Conservation (phyloP, 768 basidiomycete genomes). For the Crucibulum laeve region DNA sequence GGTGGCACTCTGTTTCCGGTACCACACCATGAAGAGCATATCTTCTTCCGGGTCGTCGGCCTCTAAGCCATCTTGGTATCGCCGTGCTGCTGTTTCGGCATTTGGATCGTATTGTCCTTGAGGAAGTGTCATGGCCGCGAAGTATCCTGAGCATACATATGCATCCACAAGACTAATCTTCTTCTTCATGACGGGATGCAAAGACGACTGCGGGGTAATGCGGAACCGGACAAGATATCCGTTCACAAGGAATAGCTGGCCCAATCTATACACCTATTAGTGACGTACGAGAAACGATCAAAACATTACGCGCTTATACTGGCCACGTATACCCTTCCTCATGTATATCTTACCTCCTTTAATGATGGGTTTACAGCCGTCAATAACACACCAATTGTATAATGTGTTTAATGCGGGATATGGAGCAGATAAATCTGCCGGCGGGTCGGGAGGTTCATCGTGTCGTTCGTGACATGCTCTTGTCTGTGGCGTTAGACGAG, state of each 20-base stretch:
- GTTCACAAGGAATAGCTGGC: slow-evolving; percentile 68
- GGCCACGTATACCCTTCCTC: slow-evolving; percentile 64
- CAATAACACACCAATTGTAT: slow-evolving; percentile 86
- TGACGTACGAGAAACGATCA: background rate
- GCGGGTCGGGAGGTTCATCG: slow-evolving; percentile 44
- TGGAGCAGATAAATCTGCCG: slow-evolving; percentile 46
- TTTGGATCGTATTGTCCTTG: slow-evolving; percentile 60
- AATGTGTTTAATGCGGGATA: slow-evolving; percentile 57
- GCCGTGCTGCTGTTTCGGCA: slow-evolving; percentile 49
- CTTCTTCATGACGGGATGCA: slow-evolving; percentile 53
- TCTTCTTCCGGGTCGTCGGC: slow-evolving; percentile 86
- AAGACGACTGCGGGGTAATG: slow-evolving; percentile 49
- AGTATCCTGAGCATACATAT: slow-evolving; percentile 84
- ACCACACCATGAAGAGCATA: slow-evolving; percentile 80
- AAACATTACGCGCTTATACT: slow-evolving; percentile 62
- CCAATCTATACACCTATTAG: slow-evolving; percentile 38
- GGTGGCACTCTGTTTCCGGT: slow-evolving; percentile 33
- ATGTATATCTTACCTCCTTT: slow-evolving; percentile 72
- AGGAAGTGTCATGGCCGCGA: slow-evolving; percentile 65
- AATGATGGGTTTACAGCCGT: slow-evolving; percentile 72
- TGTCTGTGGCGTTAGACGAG: slow-evolving; percentile 55
- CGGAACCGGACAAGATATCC: slow-evolving; percentile 74
- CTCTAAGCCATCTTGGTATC: slow-evolving; percentile 89
- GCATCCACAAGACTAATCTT: slow-evolving; percentile 65
- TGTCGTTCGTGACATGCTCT: slow-evolving; percentile 35